Percentiles rank a stretch among this genome's conserved stretches.
These are phyloP conservation scores for Geotrichum bryndzae DNA, from an alignment of 1,139 yeast genomes.

Conservation along the genomic window DNA sequence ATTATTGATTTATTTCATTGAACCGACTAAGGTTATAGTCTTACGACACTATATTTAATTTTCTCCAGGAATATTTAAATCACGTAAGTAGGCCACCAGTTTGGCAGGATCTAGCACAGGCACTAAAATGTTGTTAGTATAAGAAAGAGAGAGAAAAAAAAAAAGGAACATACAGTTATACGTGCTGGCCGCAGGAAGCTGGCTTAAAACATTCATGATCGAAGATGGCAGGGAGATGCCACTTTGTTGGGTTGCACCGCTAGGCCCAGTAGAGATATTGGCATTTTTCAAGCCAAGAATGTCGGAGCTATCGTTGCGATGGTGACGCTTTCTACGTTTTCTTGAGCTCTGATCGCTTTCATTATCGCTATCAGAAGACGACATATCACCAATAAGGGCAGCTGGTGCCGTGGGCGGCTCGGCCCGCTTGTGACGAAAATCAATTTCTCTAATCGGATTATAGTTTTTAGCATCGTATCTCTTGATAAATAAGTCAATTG, in stretches of 20 bases:
- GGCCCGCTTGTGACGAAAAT: conserved; percentile 27
- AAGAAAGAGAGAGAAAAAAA: neutral
- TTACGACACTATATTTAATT: neutral
- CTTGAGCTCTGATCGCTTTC: conserved; percentile 1
- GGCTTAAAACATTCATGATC: conserved; percentile 26
- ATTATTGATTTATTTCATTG: too few species aligned
- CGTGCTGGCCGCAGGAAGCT: conserved; percentile 31
- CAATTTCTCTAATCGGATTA: conserved; percentile 45
- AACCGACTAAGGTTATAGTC: neutral
- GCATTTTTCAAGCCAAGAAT: conserved; percentile 1
- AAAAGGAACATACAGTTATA: conserved; percentile 23
- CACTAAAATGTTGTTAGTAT: neutral
- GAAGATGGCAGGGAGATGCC: conserved; percentile 22
- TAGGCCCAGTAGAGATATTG: neutral
- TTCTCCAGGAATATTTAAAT: conserved; percentile 4
- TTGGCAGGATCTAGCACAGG: conserved; percentile 25
- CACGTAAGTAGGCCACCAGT: conserved; percentile 8
- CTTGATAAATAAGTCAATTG: conserved; percentile 28
- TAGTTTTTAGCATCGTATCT: conserved; percentile 41
- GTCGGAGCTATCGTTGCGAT: conserved; percentile 5
- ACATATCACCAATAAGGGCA: neutral
- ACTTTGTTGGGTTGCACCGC: neutral
- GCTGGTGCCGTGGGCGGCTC: conserved; percentile 3
- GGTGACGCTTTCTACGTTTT: conserved; percentile 7
- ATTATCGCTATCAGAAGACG: conserved; percentile 9